Evolutionary conservation across 2,329 filamentous ascomycete genomes (phyloP).

Genomic region (Scopulariopsis brevicaulis): DNA sequence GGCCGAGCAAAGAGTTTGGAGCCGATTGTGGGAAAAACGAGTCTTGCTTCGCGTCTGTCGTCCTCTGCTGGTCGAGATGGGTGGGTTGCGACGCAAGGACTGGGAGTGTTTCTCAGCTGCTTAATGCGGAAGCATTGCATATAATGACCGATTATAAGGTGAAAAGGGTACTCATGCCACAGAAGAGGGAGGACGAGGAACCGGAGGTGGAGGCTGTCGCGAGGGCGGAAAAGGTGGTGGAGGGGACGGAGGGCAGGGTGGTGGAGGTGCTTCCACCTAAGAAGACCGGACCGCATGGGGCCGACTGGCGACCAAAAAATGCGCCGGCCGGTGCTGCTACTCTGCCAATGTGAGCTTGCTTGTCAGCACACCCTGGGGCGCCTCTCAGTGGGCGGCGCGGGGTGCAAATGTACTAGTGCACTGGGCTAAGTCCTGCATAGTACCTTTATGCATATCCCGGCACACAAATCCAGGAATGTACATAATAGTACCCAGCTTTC

Average conservation of each 20-base stretch:
- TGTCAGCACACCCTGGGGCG: not conserved
- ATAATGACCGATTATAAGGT: constrained; percentile 2
- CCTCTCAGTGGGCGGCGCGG: not conserved
- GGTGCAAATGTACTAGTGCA: not conserved
- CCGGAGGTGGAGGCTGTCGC: not conserved
- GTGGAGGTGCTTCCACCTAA: constrained; percentile 3
- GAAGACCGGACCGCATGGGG: constrained; percentile 3
- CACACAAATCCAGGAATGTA: too few species aligned
- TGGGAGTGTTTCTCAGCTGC: not conserved
- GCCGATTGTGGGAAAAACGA: not conserved
- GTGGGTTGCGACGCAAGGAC: constrained; percentile 3
- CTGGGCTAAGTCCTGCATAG: too few species aligned
- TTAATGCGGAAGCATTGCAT: not conserved
- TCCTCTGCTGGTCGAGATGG: not conserved
- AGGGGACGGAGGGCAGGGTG: not conserved
- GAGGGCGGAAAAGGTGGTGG: constrained; percentile 2
- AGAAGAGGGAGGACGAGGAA: not conserved
- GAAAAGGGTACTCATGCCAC: not conserved
- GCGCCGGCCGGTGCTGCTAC: not conserved
- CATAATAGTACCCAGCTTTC: too few species aligned
- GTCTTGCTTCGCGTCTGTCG: constrained; percentile 1
- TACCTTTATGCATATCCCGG: too few species aligned
- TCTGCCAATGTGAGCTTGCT: not conserved
- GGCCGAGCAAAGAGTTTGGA: not conserved
- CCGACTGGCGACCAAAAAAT: constrained; percentile 2